phyloP scores from a whole-genome alignment of 2,329 filamentous ascomycete genomes.

The Rosellinia necatrix region DNA sequence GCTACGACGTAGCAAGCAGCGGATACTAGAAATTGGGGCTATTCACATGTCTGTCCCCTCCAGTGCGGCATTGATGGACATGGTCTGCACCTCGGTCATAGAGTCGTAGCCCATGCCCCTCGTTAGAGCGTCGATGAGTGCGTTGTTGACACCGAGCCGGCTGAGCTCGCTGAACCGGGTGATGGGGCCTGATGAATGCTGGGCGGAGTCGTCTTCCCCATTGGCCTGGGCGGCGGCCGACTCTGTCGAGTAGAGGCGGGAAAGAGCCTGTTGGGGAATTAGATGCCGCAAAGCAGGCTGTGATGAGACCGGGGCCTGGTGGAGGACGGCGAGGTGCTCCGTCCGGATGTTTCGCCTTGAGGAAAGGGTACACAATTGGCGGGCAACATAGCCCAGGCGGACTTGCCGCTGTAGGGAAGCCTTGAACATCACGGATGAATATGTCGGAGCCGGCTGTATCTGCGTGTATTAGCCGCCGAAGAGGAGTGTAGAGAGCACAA shows the following conservation, averaged over 20 bases:
- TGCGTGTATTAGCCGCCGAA: not conserved
- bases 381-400: conserved; percentile 36
- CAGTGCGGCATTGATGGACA: conserved; percentile 80
- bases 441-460: not conserved
- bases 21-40: not conserved
- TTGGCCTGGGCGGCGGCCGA: conserved; percentile 27
- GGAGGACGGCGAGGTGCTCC: conserved; percentile 25
- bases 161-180: conserved; percentile 52
- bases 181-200: conserved; percentile 34
- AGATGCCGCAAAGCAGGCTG: conserved; percentile 14
- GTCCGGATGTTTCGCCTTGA: conserved; percentile 27
- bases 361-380: conserved; percentile 33
- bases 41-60: conserved; percentile 82
- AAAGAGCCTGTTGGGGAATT: conserved; percentile 25
- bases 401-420: conserved; percentile 39
- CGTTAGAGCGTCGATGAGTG: conserved; percentile 71
- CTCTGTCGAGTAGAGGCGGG: conserved; percentile 33
- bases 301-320: conserved; percentile 9
- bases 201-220: conserved; percentile 19
- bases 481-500: not conserved
- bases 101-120: conserved; percentile 73
- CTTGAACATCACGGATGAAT: conserved; percentile 34
- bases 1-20: conserved; percentile 28
- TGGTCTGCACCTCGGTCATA: conserved; percentile 92
- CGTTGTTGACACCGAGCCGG: conserved; percentile 60